A percentile compares a stretch with the other conserved stretches of the same genome.
Evolutionary conservation across 2,329 filamentous ascomycete genomes (phyloP).

Genomic region (Talaromyces atroroseus): DNA sequence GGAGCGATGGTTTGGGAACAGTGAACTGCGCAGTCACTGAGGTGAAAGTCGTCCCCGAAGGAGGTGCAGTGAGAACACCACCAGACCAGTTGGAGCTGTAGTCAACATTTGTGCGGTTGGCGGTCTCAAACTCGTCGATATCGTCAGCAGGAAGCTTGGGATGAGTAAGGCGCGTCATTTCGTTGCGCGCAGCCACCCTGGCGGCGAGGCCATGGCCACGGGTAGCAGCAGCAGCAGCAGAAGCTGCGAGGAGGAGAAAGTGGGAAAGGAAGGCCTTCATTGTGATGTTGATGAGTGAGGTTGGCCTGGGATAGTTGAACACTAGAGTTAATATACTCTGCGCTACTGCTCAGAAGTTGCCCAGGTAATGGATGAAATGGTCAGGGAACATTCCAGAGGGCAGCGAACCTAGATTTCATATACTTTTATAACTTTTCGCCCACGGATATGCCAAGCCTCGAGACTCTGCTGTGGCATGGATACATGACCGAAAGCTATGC

Average conservation of each 20-base stretch:
- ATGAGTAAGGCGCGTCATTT: conserved; percentile 20
- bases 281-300: conserved; percentile 7
- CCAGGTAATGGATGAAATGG: neutral
- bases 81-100: conserved; percentile 59
- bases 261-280: conserved; percentile 29
- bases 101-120: conserved; percentile 38
- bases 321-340: neutral
- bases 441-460: neutral
- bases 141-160: conserved; percentile 16
- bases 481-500: neutral
- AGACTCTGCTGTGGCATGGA: conserved; percentile 2
- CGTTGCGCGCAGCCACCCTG: conserved; percentile 25
- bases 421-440: neutral
- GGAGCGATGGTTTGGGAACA: conserved; percentile 46
- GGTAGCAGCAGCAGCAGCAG: conserved; percentile 15
- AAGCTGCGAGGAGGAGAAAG: conserved; percentile 12
- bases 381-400: neutral
- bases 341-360: neutral
- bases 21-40: conserved; percentile 42
- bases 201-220: conserved; percentile 22
- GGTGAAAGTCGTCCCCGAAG: conserved; percentile 44
- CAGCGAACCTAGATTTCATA: neutral
- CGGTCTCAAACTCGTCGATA: conserved; percentile 7
- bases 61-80: conserved; percentile 46
- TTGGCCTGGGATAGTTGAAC: neutral